Evolutionary conservation across 2,329 filamentous ascomycete genomes (phyloP).

Genomic region (Didymellaceae sp.): DNA sequence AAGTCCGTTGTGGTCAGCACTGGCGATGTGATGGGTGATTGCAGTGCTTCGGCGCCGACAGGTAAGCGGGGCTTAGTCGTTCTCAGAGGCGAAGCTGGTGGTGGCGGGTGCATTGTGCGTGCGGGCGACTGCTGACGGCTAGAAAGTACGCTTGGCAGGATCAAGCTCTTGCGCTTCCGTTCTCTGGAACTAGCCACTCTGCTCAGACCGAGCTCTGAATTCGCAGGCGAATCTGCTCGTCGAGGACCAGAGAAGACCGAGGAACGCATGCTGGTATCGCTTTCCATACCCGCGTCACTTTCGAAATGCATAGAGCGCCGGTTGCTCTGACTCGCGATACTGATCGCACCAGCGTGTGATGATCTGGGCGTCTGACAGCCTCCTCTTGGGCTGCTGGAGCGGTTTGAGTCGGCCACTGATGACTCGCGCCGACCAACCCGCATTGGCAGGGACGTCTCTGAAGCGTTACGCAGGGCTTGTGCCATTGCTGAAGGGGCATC

Average conservation of each 20-base stretch:
- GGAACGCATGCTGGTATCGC: slow-evolving; percentile 87
- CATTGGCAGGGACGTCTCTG: slow-evolving; percentile 56
- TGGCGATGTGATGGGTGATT: slow-evolving; percentile 88
- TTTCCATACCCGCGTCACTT: slow-evolving; percentile 81
- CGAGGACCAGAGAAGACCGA: slow-evolving; percentile 74
- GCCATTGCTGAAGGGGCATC: slow-evolving; percentile 64
- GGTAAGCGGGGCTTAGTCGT: slow-evolving; percentile 80
- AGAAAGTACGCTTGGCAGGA: slow-evolving; percentile 79
- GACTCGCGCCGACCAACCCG: slow-evolving; percentile 60
- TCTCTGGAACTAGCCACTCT: slow-evolving; percentile 80
- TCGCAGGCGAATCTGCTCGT: slow-evolving; percentile 79
- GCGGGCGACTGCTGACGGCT: slow-evolving; percentile 89
- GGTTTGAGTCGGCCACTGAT: slow-evolving; percentile 74
- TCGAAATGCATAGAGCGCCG: slow-evolving; percentile 81
- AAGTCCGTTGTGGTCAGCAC: slow-evolving; percentile 84
- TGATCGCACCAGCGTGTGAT: slow-evolving; percentile 69
- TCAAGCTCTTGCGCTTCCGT: slow-evolving; percentile 84
- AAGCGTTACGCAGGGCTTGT: slow-evolving; percentile 61
- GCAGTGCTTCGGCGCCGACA: slow-evolving; percentile 67
- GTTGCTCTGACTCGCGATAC: slow-evolving; percentile 68
- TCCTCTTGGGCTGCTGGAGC: slow-evolving; percentile 88
- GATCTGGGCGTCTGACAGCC: slow-evolving; percentile 84
- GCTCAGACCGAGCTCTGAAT: slow-evolving; percentile 77
- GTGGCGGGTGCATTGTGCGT: slow-evolving; percentile 64
- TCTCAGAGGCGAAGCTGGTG: slow-evolving; percentile 84